phyloP scores from a whole-genome alignment of 2,329 filamentous ascomycete species.

The Monilinia laxa region DNA sequence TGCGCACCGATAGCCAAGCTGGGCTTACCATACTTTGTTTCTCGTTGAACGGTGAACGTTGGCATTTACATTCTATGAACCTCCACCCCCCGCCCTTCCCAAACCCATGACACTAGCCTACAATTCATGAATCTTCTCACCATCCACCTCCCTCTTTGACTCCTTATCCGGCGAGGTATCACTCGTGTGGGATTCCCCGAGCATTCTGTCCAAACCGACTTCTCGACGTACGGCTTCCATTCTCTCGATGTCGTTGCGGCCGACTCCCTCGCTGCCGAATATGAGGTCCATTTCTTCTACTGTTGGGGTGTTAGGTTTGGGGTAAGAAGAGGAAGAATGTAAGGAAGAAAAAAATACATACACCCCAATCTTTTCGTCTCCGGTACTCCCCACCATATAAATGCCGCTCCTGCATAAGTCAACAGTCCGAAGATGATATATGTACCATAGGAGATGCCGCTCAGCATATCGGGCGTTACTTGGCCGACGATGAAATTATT shows the following conservation, averaged over 20 bases:
- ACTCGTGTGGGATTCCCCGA: slow-evolving; percentile 16
- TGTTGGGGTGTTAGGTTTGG: neutral
- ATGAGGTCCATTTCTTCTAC: slow-evolving; percentile 63
- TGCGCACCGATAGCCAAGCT: too few relatives aligned
- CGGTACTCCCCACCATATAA: slow-evolving; percentile 51
- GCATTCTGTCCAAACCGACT: slow-evolving; percentile 55
- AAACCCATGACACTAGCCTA: neutral
- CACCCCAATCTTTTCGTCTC: slow-evolving; percentile 53
- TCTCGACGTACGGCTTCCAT: slow-evolving; percentile 73
- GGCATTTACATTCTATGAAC: too few relatives aligned
- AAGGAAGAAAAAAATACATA: neutral
- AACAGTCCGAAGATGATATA: slow-evolving; percentile 70
- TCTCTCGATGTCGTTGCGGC: slow-evolving; percentile 64
- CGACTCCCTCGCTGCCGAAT: slow-evolving; percentile 65
- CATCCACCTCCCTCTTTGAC: neutral
- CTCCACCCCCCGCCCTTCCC: too few relatives aligned
- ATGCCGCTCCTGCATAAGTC: slow-evolving; percentile 59
- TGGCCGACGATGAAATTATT: slow-evolving; percentile 64
- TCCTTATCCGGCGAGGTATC: neutral
- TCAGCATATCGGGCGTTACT: slow-evolving; percentile 67
- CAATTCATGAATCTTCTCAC: slow-evolving; percentile 11
- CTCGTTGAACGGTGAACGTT: too few relatives aligned
- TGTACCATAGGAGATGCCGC: slow-evolving; percentile 64
- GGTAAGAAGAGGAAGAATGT: too few relatives aligned
- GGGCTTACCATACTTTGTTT: too few relatives aligned